Evolutionary conservation across 148 eudicot species (phyloP).

Genomic region (Rhododendron griersonianum): DNA sequence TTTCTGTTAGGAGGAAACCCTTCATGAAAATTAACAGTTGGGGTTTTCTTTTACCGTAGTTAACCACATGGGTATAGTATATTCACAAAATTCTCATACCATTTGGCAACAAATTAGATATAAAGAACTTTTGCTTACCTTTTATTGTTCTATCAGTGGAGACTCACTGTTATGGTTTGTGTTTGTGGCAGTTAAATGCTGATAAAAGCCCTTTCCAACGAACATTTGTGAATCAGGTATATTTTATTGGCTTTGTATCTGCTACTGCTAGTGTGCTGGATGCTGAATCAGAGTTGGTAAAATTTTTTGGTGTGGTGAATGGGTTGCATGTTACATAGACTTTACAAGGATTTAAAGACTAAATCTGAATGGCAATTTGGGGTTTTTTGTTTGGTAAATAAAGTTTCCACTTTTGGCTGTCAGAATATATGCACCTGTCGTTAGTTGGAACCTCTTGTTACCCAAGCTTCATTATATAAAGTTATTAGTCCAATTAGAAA

Average conservation of each 20-base stretch:
- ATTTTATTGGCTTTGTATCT: neutral
- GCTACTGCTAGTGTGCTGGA: neutral
- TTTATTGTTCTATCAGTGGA: neutral
- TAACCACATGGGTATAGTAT: neutral
- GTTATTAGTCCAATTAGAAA: neutral
- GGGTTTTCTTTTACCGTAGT: neutral
- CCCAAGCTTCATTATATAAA: neutral
- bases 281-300: neutral
- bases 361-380: neutral
- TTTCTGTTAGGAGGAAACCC: neutral
- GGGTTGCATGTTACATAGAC: neutral
- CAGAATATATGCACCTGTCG: neutral
- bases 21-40: neutral
- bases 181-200: slow-evolving; percentile 74
- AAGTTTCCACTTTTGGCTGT: neutral
- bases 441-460: neutral
- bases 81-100: neutral
- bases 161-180: slow-evolving; percentile 12
- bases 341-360: neutral
- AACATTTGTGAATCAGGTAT: slow-evolving; percentile 97
- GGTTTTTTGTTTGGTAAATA: neutral
- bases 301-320: neutral
- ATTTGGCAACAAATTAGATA: neutral
- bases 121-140: neutral
- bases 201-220: slow-evolving; percentile 97